Evolutionary conservation across 176 grass and related monocot species (phyloP).

Genomic region (Otatea glauca): DNA sequence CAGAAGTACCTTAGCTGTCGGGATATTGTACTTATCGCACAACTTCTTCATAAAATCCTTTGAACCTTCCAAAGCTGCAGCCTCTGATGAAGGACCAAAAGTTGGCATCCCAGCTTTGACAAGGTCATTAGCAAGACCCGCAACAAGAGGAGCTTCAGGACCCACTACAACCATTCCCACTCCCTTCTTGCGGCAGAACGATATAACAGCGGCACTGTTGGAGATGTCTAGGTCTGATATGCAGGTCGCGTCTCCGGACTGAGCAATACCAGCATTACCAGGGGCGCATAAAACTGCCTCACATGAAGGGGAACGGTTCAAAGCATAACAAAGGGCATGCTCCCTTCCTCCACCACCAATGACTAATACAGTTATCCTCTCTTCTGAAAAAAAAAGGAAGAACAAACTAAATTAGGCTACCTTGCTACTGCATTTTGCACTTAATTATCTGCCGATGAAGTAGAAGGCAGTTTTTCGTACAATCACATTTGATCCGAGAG

Average conservation of each 20-base stretch:
- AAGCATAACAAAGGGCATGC: constrained; percentile 82
- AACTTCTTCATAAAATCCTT: constrained; percentile 95
- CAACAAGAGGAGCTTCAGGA: constrained; percentile 82
- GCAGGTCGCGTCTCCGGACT: constrained; percentile 65
- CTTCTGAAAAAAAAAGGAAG: constrained; percentile 36
- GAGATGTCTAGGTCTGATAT: constrained; percentile 65
- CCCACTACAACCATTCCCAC: constrained; percentile 85
- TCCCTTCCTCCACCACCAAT: constrained; percentile 88
- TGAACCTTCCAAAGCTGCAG: constrained; percentile 84
- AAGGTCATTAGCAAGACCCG: constrained; percentile 74
- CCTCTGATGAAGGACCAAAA: constrained; percentile 75
- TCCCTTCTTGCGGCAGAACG: constrained; percentile 58
- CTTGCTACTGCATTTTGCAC: background rate
- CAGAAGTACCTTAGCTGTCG: constrained; percentile 69
- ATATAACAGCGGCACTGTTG: constrained; percentile 55
- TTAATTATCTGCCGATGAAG: constrained; percentile 3
- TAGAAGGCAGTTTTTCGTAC: background rate
- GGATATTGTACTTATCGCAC: constrained; percentile 83
- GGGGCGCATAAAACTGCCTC: constrained; percentile 73
- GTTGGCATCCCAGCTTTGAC: constrained; percentile 60
- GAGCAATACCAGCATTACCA: constrained; percentile 76
- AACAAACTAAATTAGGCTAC: background rate
- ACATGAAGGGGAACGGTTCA: constrained; percentile 72
- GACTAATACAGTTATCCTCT: constrained; percentile 64
- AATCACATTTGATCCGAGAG: background rate